Evolutionary conservation across 2,329 filamentous ascomycete species (phyloP).

Genomic region (Triangularia setosa): DNA sequence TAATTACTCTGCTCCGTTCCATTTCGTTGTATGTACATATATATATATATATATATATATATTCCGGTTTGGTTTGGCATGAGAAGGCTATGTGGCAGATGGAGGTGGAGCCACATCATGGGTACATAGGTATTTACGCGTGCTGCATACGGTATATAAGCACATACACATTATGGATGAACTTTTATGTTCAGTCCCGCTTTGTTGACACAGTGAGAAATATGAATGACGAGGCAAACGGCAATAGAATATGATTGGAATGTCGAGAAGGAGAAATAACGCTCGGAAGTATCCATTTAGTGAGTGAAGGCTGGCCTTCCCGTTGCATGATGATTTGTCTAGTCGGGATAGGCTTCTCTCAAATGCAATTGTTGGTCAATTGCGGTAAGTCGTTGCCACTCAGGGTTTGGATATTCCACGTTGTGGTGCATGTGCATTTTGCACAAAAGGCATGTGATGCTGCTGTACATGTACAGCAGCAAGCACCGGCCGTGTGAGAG

Average conservation of each 20-base stretch:
- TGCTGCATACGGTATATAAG: neutral
- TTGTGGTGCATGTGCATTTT: neutral
- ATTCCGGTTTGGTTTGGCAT: neutral
- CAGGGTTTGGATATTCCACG: neutral
- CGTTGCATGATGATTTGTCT: neutral
- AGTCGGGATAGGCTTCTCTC: no score
- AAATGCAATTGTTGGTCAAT: no score
- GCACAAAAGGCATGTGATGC: neutral
- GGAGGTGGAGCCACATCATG: slow-evolving; percentile 7
- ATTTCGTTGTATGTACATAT: neutral
- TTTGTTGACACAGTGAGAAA: no score
- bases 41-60: neutral
- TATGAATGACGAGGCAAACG: no score
- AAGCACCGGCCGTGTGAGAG: no score
- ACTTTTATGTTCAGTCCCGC: no score
- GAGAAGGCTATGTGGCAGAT: slow-evolving; percentile 9
- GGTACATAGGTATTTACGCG: neutral
- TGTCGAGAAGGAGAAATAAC: no score
- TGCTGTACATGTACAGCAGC: no score
- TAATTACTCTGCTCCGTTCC: neutral
- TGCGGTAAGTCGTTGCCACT: no score
- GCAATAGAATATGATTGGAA: no score
- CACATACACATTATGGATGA: neutral
- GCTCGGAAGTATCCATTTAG: no score
- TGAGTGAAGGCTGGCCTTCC: no score